Conservation (phyloP, 164 flowering plant genomes). For the Dillenia turbinata region DNA sequence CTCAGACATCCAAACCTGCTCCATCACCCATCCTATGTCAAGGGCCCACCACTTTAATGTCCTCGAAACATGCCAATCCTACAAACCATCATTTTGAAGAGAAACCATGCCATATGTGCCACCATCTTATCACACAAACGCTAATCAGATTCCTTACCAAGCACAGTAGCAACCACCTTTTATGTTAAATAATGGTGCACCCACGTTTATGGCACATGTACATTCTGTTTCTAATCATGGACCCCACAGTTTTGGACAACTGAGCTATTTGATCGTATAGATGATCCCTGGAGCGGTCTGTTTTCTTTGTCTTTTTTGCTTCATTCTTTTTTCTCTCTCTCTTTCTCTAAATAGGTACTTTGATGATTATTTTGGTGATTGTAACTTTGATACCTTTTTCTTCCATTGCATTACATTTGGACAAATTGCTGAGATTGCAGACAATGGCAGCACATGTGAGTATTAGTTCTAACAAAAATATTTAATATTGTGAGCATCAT, state of each 20-base stretch:
- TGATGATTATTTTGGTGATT: background rate
- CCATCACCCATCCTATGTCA: too few relatives aligned
- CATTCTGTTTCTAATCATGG: background rate
- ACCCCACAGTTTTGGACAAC: constrained; percentile 21
- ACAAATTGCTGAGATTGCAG: constrained; percentile 42
- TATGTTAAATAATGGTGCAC: background rate
- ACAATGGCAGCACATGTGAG: constrained; percentile 37
- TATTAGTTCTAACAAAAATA: background rate
- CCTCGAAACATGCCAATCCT: too few relatives aligned
- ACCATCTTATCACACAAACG: too few relatives aligned
- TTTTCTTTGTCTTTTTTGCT: background rate
- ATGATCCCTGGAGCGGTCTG: constrained; percentile 38
- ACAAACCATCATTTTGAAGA: too few relatives aligned
- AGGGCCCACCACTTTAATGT: too few relatives aligned
- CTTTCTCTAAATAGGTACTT: too few relatives aligned
- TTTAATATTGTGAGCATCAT: background rate
- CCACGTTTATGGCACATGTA: background rate
- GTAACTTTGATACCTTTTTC: constrained; percentile 29
- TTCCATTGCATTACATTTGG: constrained; percentile 49
- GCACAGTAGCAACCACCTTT: background rate
- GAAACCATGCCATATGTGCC: too few relatives aligned
- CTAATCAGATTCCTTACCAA: too few relatives aligned
- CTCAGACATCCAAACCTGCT: too few relatives aligned
- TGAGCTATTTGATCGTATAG: constrained; percentile 43
- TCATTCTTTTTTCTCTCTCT: background rate